These are phyloP conservation scores for Urochloa ruziziensis DNA, from an alignment of 176 grass and related monocot species.

Conservation along the genomic window DNA sequence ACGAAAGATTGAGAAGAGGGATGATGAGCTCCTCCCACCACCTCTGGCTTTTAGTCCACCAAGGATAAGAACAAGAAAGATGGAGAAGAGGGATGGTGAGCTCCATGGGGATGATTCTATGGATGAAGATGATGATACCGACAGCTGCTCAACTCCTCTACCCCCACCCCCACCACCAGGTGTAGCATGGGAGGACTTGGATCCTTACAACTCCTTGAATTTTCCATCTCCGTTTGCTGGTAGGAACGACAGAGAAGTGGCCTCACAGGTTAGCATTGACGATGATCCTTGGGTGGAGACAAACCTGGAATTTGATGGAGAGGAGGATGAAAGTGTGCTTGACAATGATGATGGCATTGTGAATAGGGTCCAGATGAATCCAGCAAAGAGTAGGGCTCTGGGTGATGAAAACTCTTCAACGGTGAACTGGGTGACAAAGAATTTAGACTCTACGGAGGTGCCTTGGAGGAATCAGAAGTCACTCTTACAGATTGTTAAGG, in stretches of 20 bases:
- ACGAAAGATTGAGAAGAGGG: slow-evolving; percentile 42
- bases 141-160: slow-evolving; percentile 71
- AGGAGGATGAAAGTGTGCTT: slow-evolving; percentile 45
- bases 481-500: slow-evolving; percentile 66
- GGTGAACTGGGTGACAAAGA: slow-evolving; percentile 67
- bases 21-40: slow-evolving; percentile 32
- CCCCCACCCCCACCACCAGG: slow-evolving; percentile 61
- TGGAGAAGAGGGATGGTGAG: slow-evolving; percentile 34
- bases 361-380: slow-evolving; percentile 28
- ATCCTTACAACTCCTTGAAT: slow-evolving; percentile 56
- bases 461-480: slow-evolving; percentile 59
- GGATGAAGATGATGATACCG: slow-evolving; percentile 49
- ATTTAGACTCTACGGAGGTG: slow-evolving; percentile 43
- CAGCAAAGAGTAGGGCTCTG: slow-evolving; percentile 36
- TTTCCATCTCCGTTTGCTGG: slow-evolving; percentile 43
- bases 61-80: slow-evolving; percentile 30
- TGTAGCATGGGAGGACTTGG: slow-evolving; percentile 57
- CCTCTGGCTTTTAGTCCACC: slow-evolving; percentile 61
- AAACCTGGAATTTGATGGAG: slow-evolving; percentile 59
- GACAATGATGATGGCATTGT: slow-evolving; percentile 9
- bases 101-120: slow-evolving; percentile 46
- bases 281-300: slow-evolving; percentile 74
- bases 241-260: slow-evolving; percentile 39
- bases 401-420: slow-evolving; percentile 59
- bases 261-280: slow-evolving; percentile 41